Evolutionary conservation across 768 basidiomycete genomes (phyloP), one percentile per base, ranked within the genome.

Genomic region (Terana coerulea): DNA sequence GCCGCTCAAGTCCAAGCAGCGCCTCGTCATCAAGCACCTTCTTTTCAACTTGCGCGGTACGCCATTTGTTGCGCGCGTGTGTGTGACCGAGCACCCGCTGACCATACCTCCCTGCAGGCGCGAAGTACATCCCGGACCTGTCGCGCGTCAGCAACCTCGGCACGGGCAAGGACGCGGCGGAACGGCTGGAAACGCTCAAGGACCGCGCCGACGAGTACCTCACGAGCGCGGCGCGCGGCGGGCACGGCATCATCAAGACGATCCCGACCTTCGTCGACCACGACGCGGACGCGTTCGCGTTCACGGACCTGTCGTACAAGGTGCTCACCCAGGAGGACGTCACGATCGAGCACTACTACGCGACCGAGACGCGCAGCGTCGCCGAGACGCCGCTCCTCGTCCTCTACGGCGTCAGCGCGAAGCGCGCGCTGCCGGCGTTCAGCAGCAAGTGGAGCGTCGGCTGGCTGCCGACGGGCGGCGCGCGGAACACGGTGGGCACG

Each of bases 241-340:
- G 56, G 21, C 51, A 52, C 35, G 39, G 61, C 43, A 44, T 61
- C 52, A 55, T 61, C 49, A 49, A 61, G 49, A 47, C 55, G 9
- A 36, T 61, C 31, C 60, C 60, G 17, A 31, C 52, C n/a, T 52
- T 31, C 25, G 29, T 24, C n/a, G 30, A 34, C 29, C 24, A 30
- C 19, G 2, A 8, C 24, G 29, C n/a, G 15, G n/a, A 39, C 34
- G n/a, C 29, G 12, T 28, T 41, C 37, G 55, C 37, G 4, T 24
- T 49, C n/a, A 57, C 52, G 1, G 44, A 46, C 36, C 19, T 53
- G 47, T 39, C 29, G 14, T 50, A 41, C 52, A 47, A 53, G 26
- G 42, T 57, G 31, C 34, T 51, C 25, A 51, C 54, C 41, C 51
- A 47, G 49, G 41, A 45, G 17, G 15, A 10, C 10, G 17, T 44